Percentiles rank a stretch among this genome's conserved stretches.
phyloP scores from a whole-genome alignment of 2,329 filamentous ascomycete genomes.

The Sclerotinia sclerotiorum region DNA sequence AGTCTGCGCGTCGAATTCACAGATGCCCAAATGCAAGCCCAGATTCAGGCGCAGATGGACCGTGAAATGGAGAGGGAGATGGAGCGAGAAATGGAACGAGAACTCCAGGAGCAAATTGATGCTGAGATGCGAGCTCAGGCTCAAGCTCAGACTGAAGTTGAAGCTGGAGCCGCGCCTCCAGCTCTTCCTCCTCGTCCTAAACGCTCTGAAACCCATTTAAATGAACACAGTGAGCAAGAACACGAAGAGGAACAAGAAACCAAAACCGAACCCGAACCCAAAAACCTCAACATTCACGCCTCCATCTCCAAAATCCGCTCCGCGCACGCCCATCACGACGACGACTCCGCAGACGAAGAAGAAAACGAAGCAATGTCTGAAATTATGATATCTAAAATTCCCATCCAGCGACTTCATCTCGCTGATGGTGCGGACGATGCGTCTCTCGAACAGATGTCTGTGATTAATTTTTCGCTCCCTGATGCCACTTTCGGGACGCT shows the following conservation, averaged over 20 bases:
- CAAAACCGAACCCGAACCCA: neutral
- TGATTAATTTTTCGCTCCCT: neutral
- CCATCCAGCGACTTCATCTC: neutral
- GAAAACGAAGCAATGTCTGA: constrained; percentile 8
- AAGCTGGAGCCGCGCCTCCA: neutral
- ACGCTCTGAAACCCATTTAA: neutral
- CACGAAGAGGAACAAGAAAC: no score
- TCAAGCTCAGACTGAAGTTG: neutral
- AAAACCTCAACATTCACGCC: neutral
- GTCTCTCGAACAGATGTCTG: neutral
- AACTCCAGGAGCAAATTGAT: constrained; percentile 4
- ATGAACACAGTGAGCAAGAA: neutral
- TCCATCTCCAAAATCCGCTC: neutral
- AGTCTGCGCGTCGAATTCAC: constrained; percentile 4
- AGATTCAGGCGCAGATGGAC: constrained; percentile 12
- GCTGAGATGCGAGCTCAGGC: neutral
- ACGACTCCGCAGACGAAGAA: neutral
- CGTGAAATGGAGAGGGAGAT: neutral
- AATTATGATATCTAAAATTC: neutral
- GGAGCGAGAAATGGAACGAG: neutral
- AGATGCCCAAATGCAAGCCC: constrained; percentile 8
- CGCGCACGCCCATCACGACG: constrained; percentile 1
- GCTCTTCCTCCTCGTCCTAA: neutral
- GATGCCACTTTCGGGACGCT: neutral
- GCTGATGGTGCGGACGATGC: neutral